A percentile compares a stretch with the other conserved stretches of the same genome.
phyloP scores from a whole-genome alignment of 257 asterid species.

The Penstemon newberryi region DNA sequence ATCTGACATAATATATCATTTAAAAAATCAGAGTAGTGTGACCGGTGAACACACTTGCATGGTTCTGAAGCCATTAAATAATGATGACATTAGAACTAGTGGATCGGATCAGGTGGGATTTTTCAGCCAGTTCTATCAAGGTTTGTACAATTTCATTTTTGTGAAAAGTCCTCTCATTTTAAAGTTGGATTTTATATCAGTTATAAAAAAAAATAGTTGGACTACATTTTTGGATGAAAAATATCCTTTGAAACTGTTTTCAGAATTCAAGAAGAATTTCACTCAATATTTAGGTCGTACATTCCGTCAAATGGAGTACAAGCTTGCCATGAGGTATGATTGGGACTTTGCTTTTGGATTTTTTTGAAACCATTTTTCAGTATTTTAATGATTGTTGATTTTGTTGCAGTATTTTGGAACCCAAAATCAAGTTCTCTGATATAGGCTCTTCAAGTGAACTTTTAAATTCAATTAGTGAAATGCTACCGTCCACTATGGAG shows the following conservation, averaged over 20 bases:
- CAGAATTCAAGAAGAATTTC: conserved; percentile 71
- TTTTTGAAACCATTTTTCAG: neutral
- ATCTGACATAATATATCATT: conserved; percentile 23
- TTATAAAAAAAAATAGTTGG: too few relatives aligned
- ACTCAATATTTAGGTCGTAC: conserved; percentile 44
- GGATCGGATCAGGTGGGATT: conserved; percentile 66
- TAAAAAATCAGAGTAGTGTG: conserved; percentile 53
- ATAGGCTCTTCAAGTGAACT: conserved; percentile 48
- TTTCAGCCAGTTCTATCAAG: conserved; percentile 68
- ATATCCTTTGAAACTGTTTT: conserved; percentile 19
- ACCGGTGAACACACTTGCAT: conserved; percentile 96
- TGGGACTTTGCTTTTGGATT: neutral
- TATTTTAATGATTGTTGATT: conserved; percentile 28
- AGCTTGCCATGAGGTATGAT: conserved; percentile 91
- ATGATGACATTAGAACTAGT: conserved; percentile 69
- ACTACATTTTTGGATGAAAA: neutral
- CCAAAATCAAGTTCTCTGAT: conserved; percentile 67
- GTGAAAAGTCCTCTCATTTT: conserved; percentile 1
- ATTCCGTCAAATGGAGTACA: conserved; percentile 79
- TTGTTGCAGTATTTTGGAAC: conserved; percentile 84
- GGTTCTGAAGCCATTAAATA: conserved; percentile 75
- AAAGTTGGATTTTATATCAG: neutral
- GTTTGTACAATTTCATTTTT: conserved; percentile 31
- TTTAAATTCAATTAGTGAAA: conserved; percentile 46
- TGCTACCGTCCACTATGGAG: conserved; percentile 54